Evolutionary conservation across 495 filamentous ascomycete species (phyloP).

Genomic region (Xeromyces bisporus): DNA sequence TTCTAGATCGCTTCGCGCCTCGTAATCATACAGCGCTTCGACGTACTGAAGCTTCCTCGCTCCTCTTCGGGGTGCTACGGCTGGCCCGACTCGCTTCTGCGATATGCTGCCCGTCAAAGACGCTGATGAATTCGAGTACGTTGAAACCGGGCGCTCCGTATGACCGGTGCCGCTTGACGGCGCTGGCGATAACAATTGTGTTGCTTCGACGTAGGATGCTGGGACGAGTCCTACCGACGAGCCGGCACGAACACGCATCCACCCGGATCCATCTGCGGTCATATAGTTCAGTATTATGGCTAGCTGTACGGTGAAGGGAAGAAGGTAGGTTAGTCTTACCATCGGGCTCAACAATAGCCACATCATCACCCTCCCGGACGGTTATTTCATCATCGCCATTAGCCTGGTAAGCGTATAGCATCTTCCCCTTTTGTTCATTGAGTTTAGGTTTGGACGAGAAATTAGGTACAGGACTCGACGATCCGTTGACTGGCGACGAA

Average conservation of each 20-base stretch:
- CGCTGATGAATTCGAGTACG: slow-evolving; percentile 66
- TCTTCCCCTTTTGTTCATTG: slow-evolving; percentile 58
- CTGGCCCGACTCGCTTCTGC: slow-evolving; percentile 76
- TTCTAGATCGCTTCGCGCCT: slow-evolving; percentile 69
- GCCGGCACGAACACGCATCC: slow-evolving; percentile 62
- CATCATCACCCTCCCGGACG: slow-evolving; percentile 57
- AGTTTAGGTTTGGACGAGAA: slow-evolving; percentile 5
- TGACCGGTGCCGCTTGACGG: slow-evolving; percentile 17
- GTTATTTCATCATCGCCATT: slow-evolving; percentile 64
- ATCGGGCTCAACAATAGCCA: slow-evolving; percentile 72
- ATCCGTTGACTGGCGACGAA: slow-evolving; percentile 33
- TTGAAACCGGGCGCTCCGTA: slow-evolving; percentile 41
- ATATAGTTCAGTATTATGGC: too few relatives aligned
- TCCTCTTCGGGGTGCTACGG: slow-evolving; percentile 77
- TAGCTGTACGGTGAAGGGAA: too few relatives aligned
- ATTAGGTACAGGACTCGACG: slow-evolving; percentile 14
- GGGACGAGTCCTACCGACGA: slow-evolving; percentile 68
- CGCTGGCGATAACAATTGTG: slow-evolving; percentile 25
- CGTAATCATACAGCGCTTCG: slow-evolving; percentile 83
- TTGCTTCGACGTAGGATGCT: slow-evolving; percentile 56
- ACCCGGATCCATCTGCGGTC: slow-evolving; percentile 81
- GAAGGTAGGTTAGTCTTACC: slow-evolving; percentile 56
- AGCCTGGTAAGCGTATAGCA: slow-evolving; percentile 75
- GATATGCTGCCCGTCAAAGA: slow-evolving; percentile 42
- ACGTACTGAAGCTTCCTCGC: slow-evolving; percentile 94